A percentile compares a stretch with the other conserved stretches of the same genome.
These are phyloP conservation scores for Tetratostichococcus sp. DNA, from an alignment of 139 green algal species.

Conservation along the genomic window DNA sequence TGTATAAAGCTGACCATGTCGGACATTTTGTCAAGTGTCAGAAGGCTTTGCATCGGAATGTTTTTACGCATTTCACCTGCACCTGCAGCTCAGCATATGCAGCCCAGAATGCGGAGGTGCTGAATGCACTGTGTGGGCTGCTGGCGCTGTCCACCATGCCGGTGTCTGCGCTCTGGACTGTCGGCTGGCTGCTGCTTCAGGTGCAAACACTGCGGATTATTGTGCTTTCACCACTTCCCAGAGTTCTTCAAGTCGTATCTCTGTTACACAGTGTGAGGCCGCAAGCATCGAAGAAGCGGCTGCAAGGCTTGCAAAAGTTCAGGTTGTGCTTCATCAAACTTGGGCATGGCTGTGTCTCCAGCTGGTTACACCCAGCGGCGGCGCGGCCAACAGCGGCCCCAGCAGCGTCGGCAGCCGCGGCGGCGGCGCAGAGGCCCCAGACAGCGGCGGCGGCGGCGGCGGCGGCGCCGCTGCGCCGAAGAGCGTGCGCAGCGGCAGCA, in stretches of 20 bases:
- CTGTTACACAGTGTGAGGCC: too few relatives aligned
- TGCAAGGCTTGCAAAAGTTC: too few relatives aligned
- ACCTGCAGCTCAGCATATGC: neutral
- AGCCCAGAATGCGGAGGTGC: slow-evolving; percentile 26
- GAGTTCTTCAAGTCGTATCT: too few relatives aligned
- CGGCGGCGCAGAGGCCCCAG: neutral
- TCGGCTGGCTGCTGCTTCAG: slow-evolving; percentile 45
- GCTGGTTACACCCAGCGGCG: slow-evolving; percentile 33
- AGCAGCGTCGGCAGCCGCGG: neutral
- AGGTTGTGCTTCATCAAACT: too few relatives aligned
- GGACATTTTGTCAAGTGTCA: too few relatives aligned
- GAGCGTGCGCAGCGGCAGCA: neutral
- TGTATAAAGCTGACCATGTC: too few relatives aligned
- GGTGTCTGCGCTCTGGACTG: slow-evolving; percentile 33
- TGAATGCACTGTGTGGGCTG: slow-evolving; percentile 37
- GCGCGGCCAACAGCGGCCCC: neutral
- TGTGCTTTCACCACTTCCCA: too few relatives aligned
- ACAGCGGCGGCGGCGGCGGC: slow-evolving; percentile 5
- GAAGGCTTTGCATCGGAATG: too few relatives aligned
- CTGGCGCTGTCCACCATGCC: slow-evolving; percentile 46
- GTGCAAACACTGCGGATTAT: too few relatives aligned
- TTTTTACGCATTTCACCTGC: neutral
- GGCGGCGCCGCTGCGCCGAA: neutral
- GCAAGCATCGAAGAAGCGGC: too few relatives aligned
- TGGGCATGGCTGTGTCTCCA: neutral